Conservation (phyloP, 306 rosid species). For the Cucurbita ficifolia region DNA sequence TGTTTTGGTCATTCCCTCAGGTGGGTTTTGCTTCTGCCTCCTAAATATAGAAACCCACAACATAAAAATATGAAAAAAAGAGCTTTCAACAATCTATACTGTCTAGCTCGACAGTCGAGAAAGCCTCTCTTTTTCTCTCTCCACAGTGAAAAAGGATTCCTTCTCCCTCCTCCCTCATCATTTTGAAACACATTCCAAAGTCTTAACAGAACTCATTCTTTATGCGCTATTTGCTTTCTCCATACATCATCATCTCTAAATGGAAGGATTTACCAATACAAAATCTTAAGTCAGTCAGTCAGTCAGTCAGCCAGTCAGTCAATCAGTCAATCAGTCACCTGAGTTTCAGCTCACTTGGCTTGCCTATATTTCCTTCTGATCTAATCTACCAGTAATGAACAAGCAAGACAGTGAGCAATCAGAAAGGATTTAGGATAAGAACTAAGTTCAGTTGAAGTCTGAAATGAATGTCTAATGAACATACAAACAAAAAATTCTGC, state of each 20-base stretch:
- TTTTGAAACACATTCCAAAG: slow-evolving; percentile 11
- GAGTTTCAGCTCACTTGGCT: neutral
- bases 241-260: neutral
- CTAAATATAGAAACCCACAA: neutral
- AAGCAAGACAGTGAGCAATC: neutral
- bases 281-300: neutral
- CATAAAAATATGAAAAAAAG: too few relatives aligned
- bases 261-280: neutral
- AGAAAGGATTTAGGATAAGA: neutral
- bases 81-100: slow-evolving; percentile 19
- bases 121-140: slow-evolving; percentile 6
- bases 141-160: neutral
- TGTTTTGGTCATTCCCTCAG: neutral
- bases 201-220: neutral
- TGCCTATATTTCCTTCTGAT: neutral
- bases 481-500: slow-evolving; percentile 29
- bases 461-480: slow-evolving; percentile 13
- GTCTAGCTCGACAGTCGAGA: slow-evolving; percentile 55
- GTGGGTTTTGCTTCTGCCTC: neutral
- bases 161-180: neutral
- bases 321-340: neutral
- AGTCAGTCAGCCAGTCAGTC: neutral
- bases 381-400: neutral
- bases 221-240: neutral
- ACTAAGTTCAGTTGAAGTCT: neutral